A percentile compares a stretch with the other conserved stretches of the same genome.
Conservation (phyloP, 1,139 yeast species). For the Wickerhamiella infanticola region DNA sequence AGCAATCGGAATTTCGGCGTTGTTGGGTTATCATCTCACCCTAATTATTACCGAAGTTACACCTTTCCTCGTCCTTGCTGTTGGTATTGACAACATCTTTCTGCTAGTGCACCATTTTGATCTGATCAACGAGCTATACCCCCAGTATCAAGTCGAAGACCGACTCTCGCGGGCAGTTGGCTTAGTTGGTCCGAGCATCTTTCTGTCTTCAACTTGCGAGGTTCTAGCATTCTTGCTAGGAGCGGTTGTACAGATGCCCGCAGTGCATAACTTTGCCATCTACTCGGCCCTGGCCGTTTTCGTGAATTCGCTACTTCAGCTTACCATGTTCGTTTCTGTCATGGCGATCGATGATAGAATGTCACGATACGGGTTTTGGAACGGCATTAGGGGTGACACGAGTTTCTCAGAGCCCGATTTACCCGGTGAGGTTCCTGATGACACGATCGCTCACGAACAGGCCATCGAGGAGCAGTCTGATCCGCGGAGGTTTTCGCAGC, state of each 20-base stretch:
- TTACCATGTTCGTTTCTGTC: conserved; percentile 67
- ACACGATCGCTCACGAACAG: background rate
- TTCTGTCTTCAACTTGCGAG: conserved; percentile 64
- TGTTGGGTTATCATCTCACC: conserved; percentile 67
- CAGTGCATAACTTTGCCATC: conserved; percentile 81
- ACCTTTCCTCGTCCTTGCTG: conserved; percentile 84
- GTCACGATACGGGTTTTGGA: conserved; percentile 1
- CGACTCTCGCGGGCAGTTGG: conserved; percentile 51
- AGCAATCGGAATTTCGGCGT: conserved; percentile 69
- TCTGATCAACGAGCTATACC: conserved; percentile 32
- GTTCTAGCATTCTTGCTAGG: conserved; percentile 66
- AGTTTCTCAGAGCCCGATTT: background rate
- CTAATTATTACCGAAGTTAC: conserved; percentile 91
- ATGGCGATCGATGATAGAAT: conserved; percentile 33
- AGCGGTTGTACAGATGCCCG: conserved; percentile 80
- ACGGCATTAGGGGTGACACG: background rate
- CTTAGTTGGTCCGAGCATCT: conserved; percentile 74
- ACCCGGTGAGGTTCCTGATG: background rate
- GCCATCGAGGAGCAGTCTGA: conserved; percentile 13
- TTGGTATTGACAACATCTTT: conserved; percentile 90
- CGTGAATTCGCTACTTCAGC: conserved; percentile 59
- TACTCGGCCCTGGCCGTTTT: conserved; percentile 80
- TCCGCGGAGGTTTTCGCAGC: conserved; percentile 23
- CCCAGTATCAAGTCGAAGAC: conserved; percentile 33
- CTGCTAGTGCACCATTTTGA: conserved; percentile 67